phyloP scores from a whole-genome alignment of 257 asterid genomes.

The Anisodus tanguticus region DNA sequence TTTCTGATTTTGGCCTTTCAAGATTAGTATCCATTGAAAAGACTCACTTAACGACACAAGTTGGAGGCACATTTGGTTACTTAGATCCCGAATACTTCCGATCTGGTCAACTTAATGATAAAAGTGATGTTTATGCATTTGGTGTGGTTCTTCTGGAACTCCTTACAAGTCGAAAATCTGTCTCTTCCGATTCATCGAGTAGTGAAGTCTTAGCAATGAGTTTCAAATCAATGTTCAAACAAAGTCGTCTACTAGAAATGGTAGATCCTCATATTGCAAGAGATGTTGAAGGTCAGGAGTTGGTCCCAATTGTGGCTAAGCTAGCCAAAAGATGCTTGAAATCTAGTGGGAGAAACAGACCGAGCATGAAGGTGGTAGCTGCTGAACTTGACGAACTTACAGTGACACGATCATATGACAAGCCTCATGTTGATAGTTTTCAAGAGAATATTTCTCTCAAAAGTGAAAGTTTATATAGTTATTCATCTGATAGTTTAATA shows the following conservation, averaged over 20 bases:
- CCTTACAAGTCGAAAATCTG: slow-evolving; percentile 41
- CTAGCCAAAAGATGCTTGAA: slow-evolving; percentile 36
- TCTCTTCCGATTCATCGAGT: slow-evolving; percentile 25
- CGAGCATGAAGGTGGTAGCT: slow-evolving; percentile 48
- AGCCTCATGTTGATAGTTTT: too few species aligned
- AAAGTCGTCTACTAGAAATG: slow-evolving; percentile 35
- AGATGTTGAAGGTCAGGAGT: slow-evolving; percentile 33
- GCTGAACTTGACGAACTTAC: slow-evolving; percentile 39
- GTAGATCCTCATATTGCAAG: slow-evolving; percentile 20
- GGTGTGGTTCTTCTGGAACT: slow-evolving; percentile 48
- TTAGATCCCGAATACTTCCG: slow-evolving; percentile 40
- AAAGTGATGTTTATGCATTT: slow-evolving; percentile 46
- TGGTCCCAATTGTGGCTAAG: slow-evolving; percentile 30
- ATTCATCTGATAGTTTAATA: too few species aligned
- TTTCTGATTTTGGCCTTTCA: not conserved
- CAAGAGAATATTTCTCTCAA: too few species aligned
- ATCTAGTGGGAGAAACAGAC: slow-evolving; percentile 36
- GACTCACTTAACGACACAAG: slow-evolving; percentile 30
- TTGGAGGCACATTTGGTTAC: slow-evolving; percentile 47
- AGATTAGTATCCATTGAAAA: slow-evolving; percentile 25
- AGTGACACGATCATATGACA: not conserved
- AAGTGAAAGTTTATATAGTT: too few species aligned
- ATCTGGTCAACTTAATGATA: slow-evolving; percentile 45
- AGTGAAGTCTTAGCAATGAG: slow-evolving; percentile 36
- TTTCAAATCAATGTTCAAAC: slow-evolving; percentile 33